Conservation (phyloP, 495 filamentous ascomycete genomes). For the Aspergillus ostianus region DNA sequence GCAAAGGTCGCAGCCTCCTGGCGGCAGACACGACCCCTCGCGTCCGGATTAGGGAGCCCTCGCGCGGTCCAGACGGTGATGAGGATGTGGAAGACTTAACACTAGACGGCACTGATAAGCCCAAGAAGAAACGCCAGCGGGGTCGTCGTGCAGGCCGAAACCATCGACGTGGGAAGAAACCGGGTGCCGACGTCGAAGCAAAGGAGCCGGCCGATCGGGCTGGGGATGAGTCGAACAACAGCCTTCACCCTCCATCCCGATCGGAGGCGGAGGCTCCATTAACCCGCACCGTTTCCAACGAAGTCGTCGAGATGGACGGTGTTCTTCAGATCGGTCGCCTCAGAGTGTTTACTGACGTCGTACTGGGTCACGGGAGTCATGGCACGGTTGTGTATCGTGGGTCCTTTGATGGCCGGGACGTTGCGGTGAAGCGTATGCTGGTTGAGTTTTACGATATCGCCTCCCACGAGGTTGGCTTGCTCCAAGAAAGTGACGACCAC, state of each 20-base stretch:
- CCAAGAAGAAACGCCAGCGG: conserved; percentile 79
- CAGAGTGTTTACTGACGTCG: conserved; percentile 67
- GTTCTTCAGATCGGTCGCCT: conserved; percentile 71
- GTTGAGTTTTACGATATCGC: conserved; percentile 94
- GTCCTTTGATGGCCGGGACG: conserved; percentile 84
- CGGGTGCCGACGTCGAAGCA: conserved; percentile 40
- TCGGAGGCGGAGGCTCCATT: conserved; percentile 57
- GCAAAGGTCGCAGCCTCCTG: conserved; percentile 21
- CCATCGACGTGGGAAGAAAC: conserved; percentile 62
- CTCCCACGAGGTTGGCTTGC: conserved; percentile 82
- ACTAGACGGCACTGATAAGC: conserved; percentile 43
- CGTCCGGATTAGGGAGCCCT: conserved; percentile 47
- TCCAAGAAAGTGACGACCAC: conserved; percentile 93
- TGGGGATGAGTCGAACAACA: conserved; percentile 41
- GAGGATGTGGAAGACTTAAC: conserved; percentile 38
- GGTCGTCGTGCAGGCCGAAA: conserved; percentile 79
- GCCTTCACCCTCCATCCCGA: conserved; percentile 39
- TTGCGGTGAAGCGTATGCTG: conserved; percentile 96
- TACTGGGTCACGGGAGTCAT: conserved; percentile 78
- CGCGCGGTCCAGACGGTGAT: conserved; percentile 37
- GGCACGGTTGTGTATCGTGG: conserved; percentile 84
- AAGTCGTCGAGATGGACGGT: conserved; percentile 41
- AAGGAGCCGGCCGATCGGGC: conserved; percentile 44
- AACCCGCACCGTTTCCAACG: conserved; percentile 37
- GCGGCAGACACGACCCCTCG: conserved; percentile 25